A percentile compares a stretch with the other conserved stretches of the same genome.
Evolutionary conservation across 345 rosid genomes (phyloP).

Genomic region (Physaria fendleri): DNA sequence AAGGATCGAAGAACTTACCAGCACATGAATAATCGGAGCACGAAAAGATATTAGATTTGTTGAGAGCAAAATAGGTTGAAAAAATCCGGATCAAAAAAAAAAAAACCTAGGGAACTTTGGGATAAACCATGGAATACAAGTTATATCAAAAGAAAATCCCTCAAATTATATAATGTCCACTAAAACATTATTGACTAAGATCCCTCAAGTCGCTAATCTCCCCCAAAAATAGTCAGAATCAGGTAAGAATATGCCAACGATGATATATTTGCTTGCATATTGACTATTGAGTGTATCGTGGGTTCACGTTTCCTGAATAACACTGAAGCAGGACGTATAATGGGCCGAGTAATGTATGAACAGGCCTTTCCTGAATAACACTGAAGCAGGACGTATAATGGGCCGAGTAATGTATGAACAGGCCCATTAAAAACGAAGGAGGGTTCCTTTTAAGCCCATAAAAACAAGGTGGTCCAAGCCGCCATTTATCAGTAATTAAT

Average conservation of each 20-base stretch:
- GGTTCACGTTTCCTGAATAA: too few relatives aligned
- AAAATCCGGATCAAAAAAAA: not conserved
- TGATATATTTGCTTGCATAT: too few relatives aligned
- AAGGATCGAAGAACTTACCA: slow-evolving; percentile 20
- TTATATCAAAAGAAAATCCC: slow-evolving; percentile 1
- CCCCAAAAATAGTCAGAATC: not conserved
- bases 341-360: too few relatives aligned
- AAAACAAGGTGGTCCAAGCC: too few relatives aligned
- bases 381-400: too few relatives aligned
- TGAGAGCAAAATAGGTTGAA: slow-evolving; percentile 3
- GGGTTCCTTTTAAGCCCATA: too few relatives aligned
- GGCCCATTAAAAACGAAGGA: too few relatives aligned
- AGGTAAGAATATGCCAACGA: not conserved
- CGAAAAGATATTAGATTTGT: not conserved
- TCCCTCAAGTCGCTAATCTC: not conserved
- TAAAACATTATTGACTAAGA: not conserved
- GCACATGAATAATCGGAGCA: not conserved
- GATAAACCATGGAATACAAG: slow-evolving; percentile 9
- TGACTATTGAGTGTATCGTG: too few relatives aligned
- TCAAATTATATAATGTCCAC: not conserved
- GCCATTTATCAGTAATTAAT: too few relatives aligned
- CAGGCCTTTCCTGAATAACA: too few relatives aligned
- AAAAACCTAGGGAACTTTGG: slow-evolving; percentile 9
- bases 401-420: too few relatives aligned
- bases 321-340: too few relatives aligned